phyloP scores from a whole-genome alignment of 805 yeast species.

The Ogataea methanolica region DNA sequence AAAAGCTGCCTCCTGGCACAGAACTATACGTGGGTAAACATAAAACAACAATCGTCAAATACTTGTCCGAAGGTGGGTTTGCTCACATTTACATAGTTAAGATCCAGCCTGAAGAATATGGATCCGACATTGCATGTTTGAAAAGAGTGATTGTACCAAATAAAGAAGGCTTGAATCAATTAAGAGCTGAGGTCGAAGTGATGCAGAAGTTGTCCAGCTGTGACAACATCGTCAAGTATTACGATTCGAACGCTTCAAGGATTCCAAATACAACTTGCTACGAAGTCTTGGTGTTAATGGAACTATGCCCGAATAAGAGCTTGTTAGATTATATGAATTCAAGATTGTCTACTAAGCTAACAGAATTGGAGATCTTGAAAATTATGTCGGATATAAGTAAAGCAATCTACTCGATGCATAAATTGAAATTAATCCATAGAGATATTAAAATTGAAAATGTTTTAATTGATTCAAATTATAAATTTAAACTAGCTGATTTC shows the following conservation, averaged over 20 bases:
- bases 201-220: constrained; percentile 61
- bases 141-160: constrained; percentile 73
- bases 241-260: constrained; percentile 73
- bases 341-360: constrained; percentile 70
- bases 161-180: constrained; percentile 57
- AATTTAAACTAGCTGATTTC: constrained; percentile 86
- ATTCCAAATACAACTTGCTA: constrained; percentile 45
- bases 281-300: constrained; percentile 92
- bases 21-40: constrained; percentile 47
- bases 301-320: constrained; percentile 82
- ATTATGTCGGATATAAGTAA: constrained; percentile 78
- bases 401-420: constrained; percentile 86
- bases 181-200: constrained; percentile 74
- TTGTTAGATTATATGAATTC: constrained; percentile 89
- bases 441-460: constrained; percentile 96
- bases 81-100: constrained; percentile 72
- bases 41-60: constrained; percentile 38
- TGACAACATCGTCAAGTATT: constrained; percentile 60
- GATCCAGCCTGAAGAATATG: constrained; percentile 44
- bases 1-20: constrained; percentile 38
- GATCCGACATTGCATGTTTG: constrained; percentile 54
- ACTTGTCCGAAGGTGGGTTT: constrained; percentile 60
- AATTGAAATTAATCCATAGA: constrained; percentile 73
- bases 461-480: constrained; percentile 61
- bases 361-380: constrained; percentile 70